Evolutionary conservation across 2,329 filamentous ascomycete genomes (phyloP).

Genomic region (Aspergillus sojae): DNA sequence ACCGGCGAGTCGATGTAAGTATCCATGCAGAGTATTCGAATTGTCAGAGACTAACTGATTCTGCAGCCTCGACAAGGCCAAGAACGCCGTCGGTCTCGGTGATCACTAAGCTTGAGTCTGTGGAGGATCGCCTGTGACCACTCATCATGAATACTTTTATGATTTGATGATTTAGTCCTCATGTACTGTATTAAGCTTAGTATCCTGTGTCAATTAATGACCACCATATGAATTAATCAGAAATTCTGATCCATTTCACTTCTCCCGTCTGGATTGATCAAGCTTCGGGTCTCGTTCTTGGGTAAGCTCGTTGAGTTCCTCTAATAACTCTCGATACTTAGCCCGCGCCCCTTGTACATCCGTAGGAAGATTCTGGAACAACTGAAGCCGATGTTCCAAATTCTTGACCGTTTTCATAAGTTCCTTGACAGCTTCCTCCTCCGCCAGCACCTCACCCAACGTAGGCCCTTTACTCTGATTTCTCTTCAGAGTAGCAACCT

Average conservation of each 20-base stretch:
- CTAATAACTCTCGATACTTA: constrained; percentile 69
- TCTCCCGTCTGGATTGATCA: constrained; percentile 65
- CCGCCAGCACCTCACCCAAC: constrained; percentile 56
- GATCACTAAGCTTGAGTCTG: constrained; percentile 23
- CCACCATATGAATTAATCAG: constrained; percentile 5
- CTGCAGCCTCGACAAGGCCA: constrained; percentile 47
- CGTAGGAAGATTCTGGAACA: constrained; percentile 72
- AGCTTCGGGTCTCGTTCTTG: constrained; percentile 72
- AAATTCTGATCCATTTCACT: constrained; percentile 3
- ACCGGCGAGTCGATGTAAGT: constrained; percentile 45
- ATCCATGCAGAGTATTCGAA: not conserved
- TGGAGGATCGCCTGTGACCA: not conserved
- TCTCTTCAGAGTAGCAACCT: constrained; percentile 48
- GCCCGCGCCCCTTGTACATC: constrained; percentile 68
- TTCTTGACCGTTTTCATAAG: constrained; percentile 64
- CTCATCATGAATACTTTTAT: constrained; percentile 10
- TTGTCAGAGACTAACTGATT: constrained; percentile 10
- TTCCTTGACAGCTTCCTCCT: constrained; percentile 61
- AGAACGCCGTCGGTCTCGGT: constrained; percentile 45
- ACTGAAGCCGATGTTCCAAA: constrained; percentile 67
- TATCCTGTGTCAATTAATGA: constrained; percentile 9
- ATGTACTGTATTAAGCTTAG: constrained; percentile 3
- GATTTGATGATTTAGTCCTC: constrained; percentile 32
- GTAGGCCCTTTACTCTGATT: constrained; percentile 33
- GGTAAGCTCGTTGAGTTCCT: constrained; percentile 64